Base-by-base conservation (phyloP, 345 rosid genomes). In the Ceriops zippeliana region DNA sequence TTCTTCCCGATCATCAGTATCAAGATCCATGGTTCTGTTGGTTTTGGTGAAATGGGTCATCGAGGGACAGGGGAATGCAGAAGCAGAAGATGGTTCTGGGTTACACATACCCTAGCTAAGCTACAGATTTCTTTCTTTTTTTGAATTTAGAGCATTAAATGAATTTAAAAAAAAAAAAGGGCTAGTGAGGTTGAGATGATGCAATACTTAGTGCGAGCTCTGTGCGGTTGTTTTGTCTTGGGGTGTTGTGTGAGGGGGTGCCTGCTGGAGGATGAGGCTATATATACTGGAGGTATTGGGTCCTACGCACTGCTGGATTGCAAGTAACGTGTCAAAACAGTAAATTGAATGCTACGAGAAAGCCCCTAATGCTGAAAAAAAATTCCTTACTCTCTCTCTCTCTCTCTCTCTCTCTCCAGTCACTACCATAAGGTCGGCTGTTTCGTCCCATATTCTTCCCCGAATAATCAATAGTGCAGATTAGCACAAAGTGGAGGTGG, bases 61-160 rank as follows among this genome's bases (percentile, higher is more conserved):
- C 24, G 70, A 67, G 70, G 86, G 66, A 69, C 86, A 69, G 65
- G 72, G 75, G 52, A 87, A 75, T 59, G 92, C 75, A 10, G 86
- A 72, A 19, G 91, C 80, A 63, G 85, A 81, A 70, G 91, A 80
- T 62, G 95, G 82, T 52, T 78, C 83, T 70, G 85, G 78, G 73
- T 83, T 89, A 76, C 87, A 86, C 96, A 88, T 89, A 66, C 21
- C 67, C 31, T 42, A 13, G 49, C 49, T 54, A n/a, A 51, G 27
- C 58, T 27, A 30, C 26, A 10, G 20, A n/a, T 24, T 19, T n/a
- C 15, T 19, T 21, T 35, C 15, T 46, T 20, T 20, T 19, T 19
- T 9, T 3, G 5, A 9, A n/a, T 20, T 22, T 21, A 53, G 49
- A 42, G 15, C 49, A 13, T 42, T 42, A 13, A 3, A 35, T 8